These are phyloP conservation scores for Gryganskiella cystojenkinii DNA, from an alignment of 192 early-diverging fungal genomes.

Conservation along the genomic window DNA sequence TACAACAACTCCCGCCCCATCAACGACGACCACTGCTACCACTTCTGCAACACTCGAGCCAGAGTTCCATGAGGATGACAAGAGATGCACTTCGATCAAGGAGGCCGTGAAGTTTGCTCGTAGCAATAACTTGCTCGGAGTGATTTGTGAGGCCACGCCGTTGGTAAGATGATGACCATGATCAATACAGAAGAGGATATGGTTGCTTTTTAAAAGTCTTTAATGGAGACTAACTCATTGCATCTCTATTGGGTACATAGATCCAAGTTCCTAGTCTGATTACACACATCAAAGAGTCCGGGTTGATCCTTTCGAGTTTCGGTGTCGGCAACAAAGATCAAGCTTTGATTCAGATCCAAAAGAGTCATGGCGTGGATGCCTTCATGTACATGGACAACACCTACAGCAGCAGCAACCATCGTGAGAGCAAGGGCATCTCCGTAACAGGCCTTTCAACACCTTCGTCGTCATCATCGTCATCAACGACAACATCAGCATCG, in stretches of 20 bases:
- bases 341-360: slow-evolving; percentile 76
- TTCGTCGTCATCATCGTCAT: slow-evolving; percentile 11
- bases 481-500: not conserved
- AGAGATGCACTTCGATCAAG: slow-evolving; percentile 79
- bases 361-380: slow-evolving; percentile 90
- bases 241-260: slow-evolving; percentile 54
- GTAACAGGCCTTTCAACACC: not conserved
- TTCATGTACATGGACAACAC: slow-evolving; percentile 66
- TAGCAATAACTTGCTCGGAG: slow-evolving; percentile 89
- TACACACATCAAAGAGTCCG: slow-evolving; percentile 91
- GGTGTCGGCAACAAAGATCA: slow-evolving; percentile 79
- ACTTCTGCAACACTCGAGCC: not conserved
- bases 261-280: slow-evolving; percentile 92
- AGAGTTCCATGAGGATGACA: slow-evolving; percentile 57
- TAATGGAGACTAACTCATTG: slow-evolving; percentile 2
- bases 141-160: slow-evolving; percentile 91
- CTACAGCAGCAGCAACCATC: not conserved
- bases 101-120: slow-evolving; percentile 96
- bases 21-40: not conserved
- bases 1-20: not conserved
- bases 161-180: slow-evolving; percentile 65
- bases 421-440: not conserved
- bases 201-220: too few relatives aligned
- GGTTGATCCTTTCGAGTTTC: slow-evolving; percentile 92
- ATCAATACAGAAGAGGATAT: not conserved